phyloP scores from a whole-genome alignment of 2,329 filamentous ascomycete species.

The Epichloe typhina region DNA sequence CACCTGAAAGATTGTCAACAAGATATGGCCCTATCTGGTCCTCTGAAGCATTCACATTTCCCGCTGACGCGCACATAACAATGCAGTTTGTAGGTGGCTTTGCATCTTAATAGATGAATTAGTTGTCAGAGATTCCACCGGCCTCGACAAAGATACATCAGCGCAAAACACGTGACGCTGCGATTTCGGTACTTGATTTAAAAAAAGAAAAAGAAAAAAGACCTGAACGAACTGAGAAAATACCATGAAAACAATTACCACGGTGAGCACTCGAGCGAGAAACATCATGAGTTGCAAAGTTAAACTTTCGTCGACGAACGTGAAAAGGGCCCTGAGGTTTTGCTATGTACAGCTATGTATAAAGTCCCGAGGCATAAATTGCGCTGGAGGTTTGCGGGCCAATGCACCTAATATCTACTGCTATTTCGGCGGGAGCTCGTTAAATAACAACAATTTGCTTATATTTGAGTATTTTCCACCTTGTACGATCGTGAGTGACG shows the following conservation, averaged over 20 bases:
- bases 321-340: background rate
- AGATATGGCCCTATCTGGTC: constrained; percentile 3
- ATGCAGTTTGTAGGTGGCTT: constrained; percentile 4
- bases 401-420: background rate
- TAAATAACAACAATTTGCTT: background rate
- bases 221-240: background rate
- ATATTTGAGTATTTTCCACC: background rate
- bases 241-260: background rate
- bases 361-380: background rate
- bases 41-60: background rate
- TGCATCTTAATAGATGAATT: background rate
- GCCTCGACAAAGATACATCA: background rate
- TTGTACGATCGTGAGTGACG: background rate
- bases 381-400: background rate
- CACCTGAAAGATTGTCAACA: background rate
- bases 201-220: background rate
- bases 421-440: background rate
- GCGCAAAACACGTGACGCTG: background rate
- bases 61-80: constrained; percentile 5
- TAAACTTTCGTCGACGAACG: background rate
- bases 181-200: background rate
- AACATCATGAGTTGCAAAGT: background rate
- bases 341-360: background rate
- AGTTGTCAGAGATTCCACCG: background rate
- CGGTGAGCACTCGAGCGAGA: constrained; percentile 2